A percentile compares a stretch with the other conserved stretches of the same genome.
Evolutionary conservation across 2,329 filamentous ascomycete genomes (phyloP).

Genomic region (Mariannaea sp.): DNA sequence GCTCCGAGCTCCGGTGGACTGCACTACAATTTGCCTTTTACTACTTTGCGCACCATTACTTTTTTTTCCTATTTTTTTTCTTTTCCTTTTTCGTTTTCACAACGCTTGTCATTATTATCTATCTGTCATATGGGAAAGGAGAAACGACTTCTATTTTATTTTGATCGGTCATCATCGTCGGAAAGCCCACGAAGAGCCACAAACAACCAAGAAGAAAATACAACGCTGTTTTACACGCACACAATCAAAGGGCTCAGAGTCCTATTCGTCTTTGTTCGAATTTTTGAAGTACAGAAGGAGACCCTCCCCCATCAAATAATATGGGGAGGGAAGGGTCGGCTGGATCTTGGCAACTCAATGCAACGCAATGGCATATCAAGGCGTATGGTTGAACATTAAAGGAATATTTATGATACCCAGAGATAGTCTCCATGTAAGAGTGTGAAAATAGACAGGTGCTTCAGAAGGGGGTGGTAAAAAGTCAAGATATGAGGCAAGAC

Average conservation of each 20-base stretch:
- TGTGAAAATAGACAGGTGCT: background rate
- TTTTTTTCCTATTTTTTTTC: background rate
- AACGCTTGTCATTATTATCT: constrained; percentile 19
- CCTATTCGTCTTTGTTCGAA: background rate
- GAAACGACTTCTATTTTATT: constrained; percentile 9
- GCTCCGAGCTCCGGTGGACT: constrained; percentile 7
- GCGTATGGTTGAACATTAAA: background rate
- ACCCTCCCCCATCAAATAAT: too few species aligned
- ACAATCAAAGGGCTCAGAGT: background rate
- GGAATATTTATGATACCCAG: constrained; percentile 10
- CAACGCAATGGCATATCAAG: background rate
- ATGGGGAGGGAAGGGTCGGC: too few species aligned
- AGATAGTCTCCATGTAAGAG: background rate
- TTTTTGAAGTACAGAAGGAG: background rate
- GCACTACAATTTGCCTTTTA: constrained; percentile 6
- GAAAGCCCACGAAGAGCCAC: constrained; percentile 12
- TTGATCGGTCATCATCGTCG: constrained; percentile 2
- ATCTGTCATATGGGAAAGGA: constrained; percentile 15
- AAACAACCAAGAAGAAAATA: constrained; percentile 18
- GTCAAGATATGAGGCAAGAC: too few species aligned
- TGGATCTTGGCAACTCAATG: background rate
- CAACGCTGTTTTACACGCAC: constrained; percentile 16
- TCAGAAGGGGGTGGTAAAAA: background rate
- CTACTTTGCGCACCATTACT: constrained; percentile 9
- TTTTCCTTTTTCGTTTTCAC: constrained; percentile 1